phyloP scores from a whole-genome alignment of 1,139 yeast species.

The Diutina pseudorugosa region DNA sequence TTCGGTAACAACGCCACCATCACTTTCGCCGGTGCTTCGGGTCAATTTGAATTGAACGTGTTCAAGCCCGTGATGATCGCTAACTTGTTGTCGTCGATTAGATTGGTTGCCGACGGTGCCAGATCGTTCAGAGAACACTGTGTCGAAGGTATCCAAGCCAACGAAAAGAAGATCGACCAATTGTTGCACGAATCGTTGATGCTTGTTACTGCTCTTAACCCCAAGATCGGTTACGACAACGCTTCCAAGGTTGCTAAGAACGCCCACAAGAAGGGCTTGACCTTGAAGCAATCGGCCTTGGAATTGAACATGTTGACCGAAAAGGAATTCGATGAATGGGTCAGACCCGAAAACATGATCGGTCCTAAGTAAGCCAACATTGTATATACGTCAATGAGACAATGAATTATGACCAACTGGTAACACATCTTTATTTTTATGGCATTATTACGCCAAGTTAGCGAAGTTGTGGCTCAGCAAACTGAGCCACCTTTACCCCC shows the following conservation, averaged over 20 bases:
- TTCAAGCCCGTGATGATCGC: slow-evolving; percentile 94
- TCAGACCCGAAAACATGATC: slow-evolving; percentile 94
- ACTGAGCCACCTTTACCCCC: neutral
- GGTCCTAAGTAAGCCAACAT: slow-evolving; percentile 61
- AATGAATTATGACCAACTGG: neutral
- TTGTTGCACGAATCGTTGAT: slow-evolving; percentile 86
- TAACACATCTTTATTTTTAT: too few relatives aligned
- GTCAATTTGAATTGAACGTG: slow-evolving; percentile 96
- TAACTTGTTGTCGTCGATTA: slow-evolving; percentile 76
- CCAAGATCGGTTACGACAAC: slow-evolving; percentile 94
- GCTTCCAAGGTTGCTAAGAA: slow-evolving; percentile 97
- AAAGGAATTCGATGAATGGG: slow-evolving; percentile 92
- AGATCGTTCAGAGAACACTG: slow-evolving; percentile 87
- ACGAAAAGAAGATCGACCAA: slow-evolving; percentile 75
- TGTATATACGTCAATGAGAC: neutral
- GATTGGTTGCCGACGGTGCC: slow-evolving; percentile 81
- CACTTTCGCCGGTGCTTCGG: slow-evolving; percentile 96
- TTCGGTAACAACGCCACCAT: slow-evolving; percentile 93
- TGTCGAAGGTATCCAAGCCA: slow-evolving; percentile 89
- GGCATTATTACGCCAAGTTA: too few relatives aligned
- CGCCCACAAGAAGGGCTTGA: slow-evolving; percentile 95
- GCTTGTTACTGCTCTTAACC: slow-evolving; percentile 97
- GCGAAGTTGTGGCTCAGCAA: neutral
- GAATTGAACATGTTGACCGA: slow-evolving; percentile 75
- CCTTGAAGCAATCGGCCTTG: slow-evolving; percentile 87